phyloP scores from a whole-genome alignment of 441 rosid species.

The Macaranga tanarius region DNA sequence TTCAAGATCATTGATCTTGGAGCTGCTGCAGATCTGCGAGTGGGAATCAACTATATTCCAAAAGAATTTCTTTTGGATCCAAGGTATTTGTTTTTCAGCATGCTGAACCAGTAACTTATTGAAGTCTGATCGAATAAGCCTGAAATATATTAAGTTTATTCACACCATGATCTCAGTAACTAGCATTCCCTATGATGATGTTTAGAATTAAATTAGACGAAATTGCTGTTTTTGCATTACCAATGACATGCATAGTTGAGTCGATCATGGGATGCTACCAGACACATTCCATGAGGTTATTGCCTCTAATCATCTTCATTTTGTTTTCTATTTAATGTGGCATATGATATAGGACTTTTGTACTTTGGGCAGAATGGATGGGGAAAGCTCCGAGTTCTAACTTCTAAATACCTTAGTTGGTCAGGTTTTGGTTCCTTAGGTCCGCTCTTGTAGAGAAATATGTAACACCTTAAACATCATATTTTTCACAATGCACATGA shows the following conservation, averaged over 20 bases:
- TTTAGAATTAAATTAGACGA: neutral
- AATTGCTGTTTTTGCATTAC: neutral
- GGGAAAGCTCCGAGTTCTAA: neutral
- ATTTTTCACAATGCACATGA: neutral
- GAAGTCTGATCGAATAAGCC: constrained; percentile 14
- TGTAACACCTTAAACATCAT: no score
- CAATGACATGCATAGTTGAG: neutral
- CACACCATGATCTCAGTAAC: neutral
- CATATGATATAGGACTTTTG: neutral
- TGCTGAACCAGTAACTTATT: constrained; percentile 13
- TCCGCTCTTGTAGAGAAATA: neutral
- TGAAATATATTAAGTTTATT: neutral
- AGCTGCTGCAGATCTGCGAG: constrained; percentile 93
- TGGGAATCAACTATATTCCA: constrained; percentile 92
- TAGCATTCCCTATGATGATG: neutral
- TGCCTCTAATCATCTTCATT: neutral
- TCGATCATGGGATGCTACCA: neutral
- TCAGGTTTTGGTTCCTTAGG: neutral
- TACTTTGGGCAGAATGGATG: neutral
- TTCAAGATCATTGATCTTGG: constrained; percentile 98
- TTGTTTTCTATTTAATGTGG: neutral
- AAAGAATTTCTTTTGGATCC: constrained; percentile 95
- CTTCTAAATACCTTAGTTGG: neutral
- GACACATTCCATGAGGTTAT: neutral
- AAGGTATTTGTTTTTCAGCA: constrained; percentile 41